Evolutionary conservation across 1,139 yeast species (phyloP).

Genomic region (Taphrina pruni): DNA sequence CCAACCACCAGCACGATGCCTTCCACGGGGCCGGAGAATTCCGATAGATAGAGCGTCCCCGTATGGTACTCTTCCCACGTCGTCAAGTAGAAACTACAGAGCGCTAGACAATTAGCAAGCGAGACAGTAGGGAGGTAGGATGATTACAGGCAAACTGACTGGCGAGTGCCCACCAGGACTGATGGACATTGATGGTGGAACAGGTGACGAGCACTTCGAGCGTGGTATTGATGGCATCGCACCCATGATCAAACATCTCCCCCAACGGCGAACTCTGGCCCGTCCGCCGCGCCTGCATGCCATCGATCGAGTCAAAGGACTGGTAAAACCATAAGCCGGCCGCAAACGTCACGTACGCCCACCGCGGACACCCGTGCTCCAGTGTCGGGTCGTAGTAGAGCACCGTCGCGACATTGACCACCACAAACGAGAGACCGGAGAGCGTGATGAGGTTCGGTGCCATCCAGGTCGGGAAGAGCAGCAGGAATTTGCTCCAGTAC

Average conservation of each 20-base stretch:
- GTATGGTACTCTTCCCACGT: conserved; percentile 75
- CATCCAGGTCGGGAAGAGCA: conserved; percentile 70
- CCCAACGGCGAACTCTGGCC: conserved; percentile 81
- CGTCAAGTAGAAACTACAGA: conserved; percentile 42
- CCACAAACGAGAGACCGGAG: conserved; percentile 66
- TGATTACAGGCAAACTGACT: conserved; percentile 39
- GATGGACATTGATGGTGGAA: conserved; percentile 35
- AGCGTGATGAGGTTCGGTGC: conserved; percentile 72
- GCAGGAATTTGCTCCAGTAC: conserved; percentile 73
- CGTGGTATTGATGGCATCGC: conserved; percentile 69
- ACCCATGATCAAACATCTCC: conserved; percentile 77
- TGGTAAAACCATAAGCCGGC: conserved; percentile 76
- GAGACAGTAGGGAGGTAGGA: conserved; percentile 60
- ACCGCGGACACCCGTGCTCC: conserved; percentile 60
- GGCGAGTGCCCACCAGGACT: conserved; percentile 40
- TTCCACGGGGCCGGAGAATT: conserved; percentile 80
- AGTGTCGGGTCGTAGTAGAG: conserved; percentile 68
- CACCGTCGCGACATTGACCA: conserved; percentile 61
- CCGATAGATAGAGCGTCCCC: conserved; percentile 69
- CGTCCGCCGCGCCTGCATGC: conserved; percentile 70
- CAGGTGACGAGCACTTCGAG: conserved; percentile 47
- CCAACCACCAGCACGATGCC: conserved; percentile 68
- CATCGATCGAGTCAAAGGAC: conserved; percentile 83
- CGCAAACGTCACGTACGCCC: conserved; percentile 73
- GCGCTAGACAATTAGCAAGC: conserved; percentile 20